Conservation (phyloP, 495 filamentous ascomycete species). For the Durotheca rogersii region DNA sequence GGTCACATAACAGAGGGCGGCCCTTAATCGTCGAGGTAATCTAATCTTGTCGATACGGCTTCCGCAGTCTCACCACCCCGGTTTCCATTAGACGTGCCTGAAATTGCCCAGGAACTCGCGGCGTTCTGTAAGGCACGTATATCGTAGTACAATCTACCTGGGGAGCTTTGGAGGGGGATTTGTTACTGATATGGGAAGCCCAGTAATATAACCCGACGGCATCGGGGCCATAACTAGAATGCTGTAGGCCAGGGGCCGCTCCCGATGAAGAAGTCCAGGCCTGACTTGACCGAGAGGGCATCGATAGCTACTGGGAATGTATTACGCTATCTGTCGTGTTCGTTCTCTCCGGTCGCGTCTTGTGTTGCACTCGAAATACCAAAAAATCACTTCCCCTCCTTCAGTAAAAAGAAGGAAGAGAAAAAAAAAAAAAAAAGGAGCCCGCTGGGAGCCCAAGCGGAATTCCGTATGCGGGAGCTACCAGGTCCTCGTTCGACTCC, state of each 20-base stretch:
- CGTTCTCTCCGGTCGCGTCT: too few relatives aligned
- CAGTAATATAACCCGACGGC: too few relatives aligned
- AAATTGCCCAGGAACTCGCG: conserved; percentile 5
- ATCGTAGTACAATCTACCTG: not conserved
- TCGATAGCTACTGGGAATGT: too few relatives aligned
- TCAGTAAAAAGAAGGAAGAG: too few relatives aligned
- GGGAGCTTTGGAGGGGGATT: conserved; percentile 4
- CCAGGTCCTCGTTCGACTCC: conserved; percentile 2
- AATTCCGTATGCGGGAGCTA: conserved; percentile 1
- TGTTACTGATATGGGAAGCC: conserved; percentile 7
- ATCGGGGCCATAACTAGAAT: too few relatives aligned
- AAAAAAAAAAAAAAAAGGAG: not conserved
- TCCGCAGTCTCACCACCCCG: conserved; percentile 11
- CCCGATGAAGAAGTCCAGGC: too few relatives aligned
- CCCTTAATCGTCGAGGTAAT: conserved; percentile 13
- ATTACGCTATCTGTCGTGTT: too few relatives aligned
- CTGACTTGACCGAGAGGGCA: too few relatives aligned
- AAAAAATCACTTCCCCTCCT: too few relatives aligned
- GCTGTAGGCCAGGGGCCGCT: too few relatives aligned
- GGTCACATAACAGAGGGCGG: conserved; percentile 5
- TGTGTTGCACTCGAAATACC: too few relatives aligned
- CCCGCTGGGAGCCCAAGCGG: not conserved
- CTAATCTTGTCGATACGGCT: conserved; percentile 3
- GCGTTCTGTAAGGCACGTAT: conserved; percentile 5
- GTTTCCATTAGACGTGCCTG: conserved; percentile 1